Base-by-base conservation (phyloP, 2,329 filamentous ascomycete species). In the Ambrosiella cleistominuta region DNA sequence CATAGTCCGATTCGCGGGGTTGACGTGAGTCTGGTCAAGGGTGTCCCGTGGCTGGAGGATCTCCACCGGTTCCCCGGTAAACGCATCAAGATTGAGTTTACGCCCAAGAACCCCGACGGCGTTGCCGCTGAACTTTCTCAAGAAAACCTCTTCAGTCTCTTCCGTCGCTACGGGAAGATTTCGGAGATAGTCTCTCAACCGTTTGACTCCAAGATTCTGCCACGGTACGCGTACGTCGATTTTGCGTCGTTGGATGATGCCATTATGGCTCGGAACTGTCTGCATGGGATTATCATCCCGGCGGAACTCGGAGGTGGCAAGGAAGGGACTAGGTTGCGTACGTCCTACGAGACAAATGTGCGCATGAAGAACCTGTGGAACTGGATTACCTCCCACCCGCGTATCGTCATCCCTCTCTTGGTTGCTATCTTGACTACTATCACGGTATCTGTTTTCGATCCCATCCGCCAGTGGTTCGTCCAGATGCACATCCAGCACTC, bases 41-140 rank as follows among this genome's bases (percentile, higher is more conserved):
- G 93, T 8, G 81, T 83, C 19, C 93, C 93, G 0, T 98, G 93
- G 93, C 78, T 97, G 2, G 93, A 97, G 66, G 93, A 98, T 67
- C 72, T 98, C 36, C 86, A 88, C 64, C 80, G 89, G 6, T 82
- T 89, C 55, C 93, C 93, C 0, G 88, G 83, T 59, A 75, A 75
- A 45, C 77, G 86, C 36, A 66, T 98, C 42, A 85, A 81, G 64
- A 82, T 96, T 19, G 91, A 97, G 66, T 97, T 96, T 63, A 76
- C 91, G 7, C 81, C 89, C 3, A 78, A 80, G 0, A 77, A 78
- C 35, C 44, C 56, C 39, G 53, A 51, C 2, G 59, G 59, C 1
- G 13, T 44, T 4, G 78, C 87, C 0, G 83, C 83, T 0, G 89
- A 95, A 64, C 71, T 97, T 15, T 88, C 85, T 0, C 88, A 95